A percentile compares a stretch with the other conserved stretches of the same genome.
These are phyloP conservation scores for Pseudogymnoascus sp. DNA, from an alignment of 2,329 filamentous ascomycete genomes.

Conservation along the genomic window DNA sequence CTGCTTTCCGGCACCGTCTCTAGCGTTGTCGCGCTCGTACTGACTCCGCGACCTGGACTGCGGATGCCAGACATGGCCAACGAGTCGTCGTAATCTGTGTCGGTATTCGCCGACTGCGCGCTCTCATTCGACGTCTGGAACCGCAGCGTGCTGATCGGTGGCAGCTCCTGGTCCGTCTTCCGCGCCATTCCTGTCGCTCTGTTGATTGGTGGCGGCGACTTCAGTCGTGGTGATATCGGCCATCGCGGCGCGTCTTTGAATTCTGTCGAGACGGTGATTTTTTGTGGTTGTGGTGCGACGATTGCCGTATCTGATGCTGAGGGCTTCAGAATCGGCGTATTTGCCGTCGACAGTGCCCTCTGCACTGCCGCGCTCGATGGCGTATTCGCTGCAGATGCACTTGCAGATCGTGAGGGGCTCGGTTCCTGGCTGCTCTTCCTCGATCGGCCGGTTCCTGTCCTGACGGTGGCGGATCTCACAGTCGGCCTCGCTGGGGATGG, in stretches of 20 bases:
- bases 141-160: slow-evolving; percentile 45
- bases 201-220: slow-evolving; percentile 61
- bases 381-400: slow-evolving; percentile 40
- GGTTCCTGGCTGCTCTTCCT: slow-evolving; percentile 57
- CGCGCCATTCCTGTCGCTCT: slow-evolving; percentile 39
- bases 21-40: slow-evolving; percentile 52
- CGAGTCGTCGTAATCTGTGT: slow-evolving; percentile 23
- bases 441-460: slow-evolving; percentile 42
- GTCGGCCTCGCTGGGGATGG: slow-evolving; percentile 34
- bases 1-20: slow-evolving; percentile 92
- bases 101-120: slow-evolving; percentile 17
- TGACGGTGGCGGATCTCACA: slow-evolving; percentile 26
- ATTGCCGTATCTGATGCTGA: slow-evolving; percentile 50
- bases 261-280: slow-evolving; percentile 44
- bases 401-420: slow-evolving; percentile 49
- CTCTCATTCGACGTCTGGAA: slow-evolving; percentile 32
- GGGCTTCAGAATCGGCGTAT: slow-evolving; percentile 57
- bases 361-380: slow-evolving; percentile 55
- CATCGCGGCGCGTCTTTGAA: slow-evolving; percentile 55
- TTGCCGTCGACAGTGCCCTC: slow-evolving; percentile 59
- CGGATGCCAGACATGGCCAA: slow-evolving; percentile 40
- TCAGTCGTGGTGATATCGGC: slow-evolving; percentile 68
- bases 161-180: slow-evolving; percentile 42
- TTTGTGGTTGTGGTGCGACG: slow-evolving; percentile 56
- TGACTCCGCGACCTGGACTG: slow-evolving; percentile 51